Conservation (phyloP, 176 grass and related monocot species). For the Hordeum vulgare region DNA sequence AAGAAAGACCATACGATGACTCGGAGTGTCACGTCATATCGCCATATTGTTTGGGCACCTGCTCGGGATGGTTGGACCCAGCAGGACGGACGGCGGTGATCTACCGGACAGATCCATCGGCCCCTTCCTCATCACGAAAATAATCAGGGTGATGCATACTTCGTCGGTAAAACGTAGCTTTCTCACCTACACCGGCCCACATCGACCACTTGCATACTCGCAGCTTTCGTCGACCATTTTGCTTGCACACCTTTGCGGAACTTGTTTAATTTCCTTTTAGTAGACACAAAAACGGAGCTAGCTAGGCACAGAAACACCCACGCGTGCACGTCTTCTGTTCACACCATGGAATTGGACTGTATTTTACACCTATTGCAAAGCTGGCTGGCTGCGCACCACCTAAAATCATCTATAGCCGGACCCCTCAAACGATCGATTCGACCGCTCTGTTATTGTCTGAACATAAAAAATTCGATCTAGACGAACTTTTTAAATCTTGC, state of each 20-base stretch:
- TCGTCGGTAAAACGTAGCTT: constrained; percentile 30
- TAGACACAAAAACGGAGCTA: no score
- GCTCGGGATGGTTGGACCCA: neutral
- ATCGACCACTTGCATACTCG: neutral
- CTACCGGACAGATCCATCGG: neutral
- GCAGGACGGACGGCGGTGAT: constrained; percentile 13
- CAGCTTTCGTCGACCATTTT: neutral
- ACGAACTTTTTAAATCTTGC: no score
- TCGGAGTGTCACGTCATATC: neutral
- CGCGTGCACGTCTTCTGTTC: neutral
- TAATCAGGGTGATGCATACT: neutral
- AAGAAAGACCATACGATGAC: neutral
- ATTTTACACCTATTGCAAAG: neutral
- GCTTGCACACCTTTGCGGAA: neutral
- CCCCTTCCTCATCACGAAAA: neutral
- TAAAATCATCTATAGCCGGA: no score
- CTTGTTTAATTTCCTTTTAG: neutral
- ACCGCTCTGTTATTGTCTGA: no score
- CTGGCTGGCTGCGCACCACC: neutral
- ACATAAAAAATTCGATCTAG: no score
- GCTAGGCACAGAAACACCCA: neutral
- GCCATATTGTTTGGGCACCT: neutral
- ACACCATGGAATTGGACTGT: neutral
- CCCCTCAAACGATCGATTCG: no score
- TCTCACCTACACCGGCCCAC: constrained; percentile 30